Conservation (phyloP, 345 rosid species). For the Melaleuca quinquenervia region DNA sequence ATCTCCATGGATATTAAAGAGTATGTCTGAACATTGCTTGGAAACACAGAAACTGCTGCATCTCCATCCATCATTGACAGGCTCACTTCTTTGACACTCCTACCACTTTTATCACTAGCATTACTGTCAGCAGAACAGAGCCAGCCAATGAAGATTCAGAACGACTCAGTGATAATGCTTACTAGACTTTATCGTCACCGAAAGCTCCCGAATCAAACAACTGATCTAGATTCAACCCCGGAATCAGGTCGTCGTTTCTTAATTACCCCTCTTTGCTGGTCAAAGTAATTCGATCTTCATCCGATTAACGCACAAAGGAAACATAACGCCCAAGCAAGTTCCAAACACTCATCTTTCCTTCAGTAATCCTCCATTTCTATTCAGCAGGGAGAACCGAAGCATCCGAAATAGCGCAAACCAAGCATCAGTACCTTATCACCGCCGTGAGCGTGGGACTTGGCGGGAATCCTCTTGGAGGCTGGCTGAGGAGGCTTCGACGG, state of each 20-base stretch:
- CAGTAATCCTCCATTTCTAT: not conserved
- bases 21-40: not conserved
- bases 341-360: not conserved
- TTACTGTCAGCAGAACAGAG: not conserved
- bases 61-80: not conserved
- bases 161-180: not conserved
- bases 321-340: not conserved
- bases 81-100: not conserved
- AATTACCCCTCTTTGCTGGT: not conserved
- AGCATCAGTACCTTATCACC: slow-evolving; percentile 39
- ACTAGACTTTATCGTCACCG: not conserved
- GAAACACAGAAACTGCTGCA: not conserved
- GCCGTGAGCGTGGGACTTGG: slow-evolving; percentile 53
- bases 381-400: not conserved
- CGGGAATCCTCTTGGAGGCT: slow-evolving; percentile 41
- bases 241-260: not conserved
- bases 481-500: slow-evolving; percentile 27
- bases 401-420: not conserved
- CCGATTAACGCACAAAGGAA: not conserved
- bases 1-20: not conserved
- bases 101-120: not conserved
- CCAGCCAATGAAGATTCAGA: not conserved
- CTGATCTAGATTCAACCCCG: not conserved
- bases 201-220: not conserved
- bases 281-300: not conserved